These are phyloP conservation scores for Claviceps capensis DNA, from an alignment of 2,329 filamentous ascomycete genomes.

Conservation along the genomic window DNA sequence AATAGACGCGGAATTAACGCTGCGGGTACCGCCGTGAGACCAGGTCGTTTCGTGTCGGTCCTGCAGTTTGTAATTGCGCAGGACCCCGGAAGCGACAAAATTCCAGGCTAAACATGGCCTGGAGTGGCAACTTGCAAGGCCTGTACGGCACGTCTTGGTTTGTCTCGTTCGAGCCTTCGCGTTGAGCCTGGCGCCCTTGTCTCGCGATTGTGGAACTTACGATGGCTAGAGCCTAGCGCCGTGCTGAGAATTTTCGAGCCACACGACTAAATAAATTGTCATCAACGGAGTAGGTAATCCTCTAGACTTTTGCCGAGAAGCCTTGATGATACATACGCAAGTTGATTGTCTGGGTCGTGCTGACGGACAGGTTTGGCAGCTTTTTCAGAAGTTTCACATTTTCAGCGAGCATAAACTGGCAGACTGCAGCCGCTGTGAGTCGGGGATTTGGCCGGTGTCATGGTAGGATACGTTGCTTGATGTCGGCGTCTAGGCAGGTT, in stretches of 20 bases:
- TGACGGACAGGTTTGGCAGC: too few relatives aligned
- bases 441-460: too few relatives aligned
- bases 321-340: not conserved
- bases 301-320: not conserved
- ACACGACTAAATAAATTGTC: not conserved
- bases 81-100: too few relatives aligned
- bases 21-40: too few relatives aligned
- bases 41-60: not conserved
- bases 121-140: too few relatives aligned
- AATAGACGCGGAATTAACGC: too few relatives aligned
- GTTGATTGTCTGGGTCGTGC: not conserved
- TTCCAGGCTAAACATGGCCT: too few relatives aligned
- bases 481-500: too few relatives aligned
- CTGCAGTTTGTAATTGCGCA: not conserved
- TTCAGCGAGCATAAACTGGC: too few relatives aligned
- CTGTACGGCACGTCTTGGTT: not conserved
- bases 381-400: too few relatives aligned
- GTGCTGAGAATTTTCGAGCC: not conserved
- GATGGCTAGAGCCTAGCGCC: conserved; percentile 1
- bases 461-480: too few relatives aligned
- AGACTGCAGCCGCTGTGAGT: too few relatives aligned
- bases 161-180: not conserved
- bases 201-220: not conserved
- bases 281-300: not conserved
- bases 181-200: not conserved